Conservation (phyloP, 306 rosid species). For the Casuarina cunninghamiana region DNA sequence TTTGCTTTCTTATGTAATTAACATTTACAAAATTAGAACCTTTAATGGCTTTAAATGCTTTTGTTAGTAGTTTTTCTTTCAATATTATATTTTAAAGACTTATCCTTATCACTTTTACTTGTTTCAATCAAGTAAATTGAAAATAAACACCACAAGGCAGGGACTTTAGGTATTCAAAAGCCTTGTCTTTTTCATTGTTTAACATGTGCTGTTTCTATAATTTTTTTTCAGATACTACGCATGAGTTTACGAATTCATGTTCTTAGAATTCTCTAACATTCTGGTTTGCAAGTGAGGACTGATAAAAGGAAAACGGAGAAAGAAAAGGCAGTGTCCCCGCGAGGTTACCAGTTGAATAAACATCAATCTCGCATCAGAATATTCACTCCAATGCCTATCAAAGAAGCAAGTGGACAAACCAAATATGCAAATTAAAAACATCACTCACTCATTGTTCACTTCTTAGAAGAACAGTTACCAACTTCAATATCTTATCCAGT, state of each 20-base stretch:
- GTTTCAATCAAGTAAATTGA: background rate
- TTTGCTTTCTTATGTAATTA: too few species aligned
- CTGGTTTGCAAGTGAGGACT: background rate
- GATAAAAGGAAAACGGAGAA: background rate
- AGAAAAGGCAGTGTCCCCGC: background rate
- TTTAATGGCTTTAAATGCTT: too few species aligned
- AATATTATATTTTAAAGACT: too few species aligned
- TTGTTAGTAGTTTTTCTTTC: too few species aligned
- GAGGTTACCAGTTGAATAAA: background rate
- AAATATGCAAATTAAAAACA: background rate
- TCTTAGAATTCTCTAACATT: background rate
- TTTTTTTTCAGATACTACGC: background rate
- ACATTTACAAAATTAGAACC: too few species aligned
- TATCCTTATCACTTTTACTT: too few species aligned
- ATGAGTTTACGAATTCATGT: background rate
- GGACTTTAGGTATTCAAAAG: background rate
- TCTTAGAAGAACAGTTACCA: conserved; percentile 52
- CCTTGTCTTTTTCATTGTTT: background rate
- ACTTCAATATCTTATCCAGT: conserved; percentile 62
- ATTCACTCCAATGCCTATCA: background rate
- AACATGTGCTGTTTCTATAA: background rate
- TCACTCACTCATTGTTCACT: background rate
- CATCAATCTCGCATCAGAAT: background rate
- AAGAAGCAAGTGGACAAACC: background rate
- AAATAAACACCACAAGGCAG: background rate